Percentiles rank a stretch among this genome's conserved stretches.
Evolutionary conservation across 148 eudicot genomes (phyloP).

Genomic region (Pouteria glomerata): DNA sequence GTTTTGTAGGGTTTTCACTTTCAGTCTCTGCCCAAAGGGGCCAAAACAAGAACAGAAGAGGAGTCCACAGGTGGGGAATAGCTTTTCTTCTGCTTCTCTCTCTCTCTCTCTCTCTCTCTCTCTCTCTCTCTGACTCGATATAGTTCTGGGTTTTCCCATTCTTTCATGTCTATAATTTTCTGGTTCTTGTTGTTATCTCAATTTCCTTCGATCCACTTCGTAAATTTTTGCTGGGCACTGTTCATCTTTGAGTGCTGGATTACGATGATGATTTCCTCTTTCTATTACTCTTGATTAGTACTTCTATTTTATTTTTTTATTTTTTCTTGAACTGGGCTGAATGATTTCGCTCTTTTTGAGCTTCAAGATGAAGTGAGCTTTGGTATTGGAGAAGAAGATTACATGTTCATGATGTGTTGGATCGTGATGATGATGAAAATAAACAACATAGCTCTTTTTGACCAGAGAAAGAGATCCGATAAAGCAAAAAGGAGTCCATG

Average conservation of each 20-base stretch:
- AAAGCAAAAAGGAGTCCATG: constrained; percentile 13
- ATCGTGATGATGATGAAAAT: constrained; percentile 8
- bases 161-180: not conserved
- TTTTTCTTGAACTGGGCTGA: constrained; percentile 7
- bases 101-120: constrained; percentile 3
- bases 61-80: not conserved
- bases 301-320: constrained; percentile 1
- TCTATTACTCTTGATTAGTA: not conserved
- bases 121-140: not conserved
- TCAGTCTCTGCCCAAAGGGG: not conserved
- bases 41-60: constrained; percentile 20
- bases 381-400: constrained; percentile 14
- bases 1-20: constrained; percentile 21
- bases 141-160: not conserved
- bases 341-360: constrained; percentile 24
- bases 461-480: constrained; percentile 24
- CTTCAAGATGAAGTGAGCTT: constrained; percentile 25
- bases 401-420: constrained; percentile 15
- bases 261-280: not conserved
- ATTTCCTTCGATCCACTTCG: constrained; percentile 1
- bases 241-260: not conserved
- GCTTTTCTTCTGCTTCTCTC: constrained; percentile 5
- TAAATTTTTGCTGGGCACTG: constrained; percentile 4
- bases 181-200: not conserved
- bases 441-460: constrained; percentile 12